Conservation (phyloP, 306 rosid species). For the Mimosa bimucronata region DNA sequence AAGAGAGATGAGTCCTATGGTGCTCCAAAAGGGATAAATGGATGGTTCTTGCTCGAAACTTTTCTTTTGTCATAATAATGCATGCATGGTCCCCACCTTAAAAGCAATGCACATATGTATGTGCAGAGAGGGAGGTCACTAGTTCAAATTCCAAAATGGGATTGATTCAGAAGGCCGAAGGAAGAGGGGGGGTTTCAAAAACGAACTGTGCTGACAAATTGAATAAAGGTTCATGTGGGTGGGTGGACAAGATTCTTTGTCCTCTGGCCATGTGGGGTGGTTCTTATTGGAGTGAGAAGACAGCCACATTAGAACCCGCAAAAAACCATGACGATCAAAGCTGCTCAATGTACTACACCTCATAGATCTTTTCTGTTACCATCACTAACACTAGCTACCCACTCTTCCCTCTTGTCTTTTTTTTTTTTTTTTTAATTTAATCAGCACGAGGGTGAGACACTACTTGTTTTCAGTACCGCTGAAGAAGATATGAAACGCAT, state of each 20-base stretch:
- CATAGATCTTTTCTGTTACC: conserved; percentile 33
- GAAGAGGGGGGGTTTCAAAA: conserved; percentile 21
- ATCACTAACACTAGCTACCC: neutral
- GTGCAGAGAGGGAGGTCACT: conserved; percentile 15
- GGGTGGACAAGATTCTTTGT: conserved; percentile 39
- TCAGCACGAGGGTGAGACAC: neutral
- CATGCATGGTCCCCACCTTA: conserved; percentile 43
- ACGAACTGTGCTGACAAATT: conserved; percentile 32
- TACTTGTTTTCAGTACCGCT: too few relatives aligned
- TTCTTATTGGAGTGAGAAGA: conserved; percentile 29
- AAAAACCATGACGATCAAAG: conserved; percentile 25
- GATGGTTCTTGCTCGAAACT: conserved; percentile 36
- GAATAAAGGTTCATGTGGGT: conserved; percentile 9
- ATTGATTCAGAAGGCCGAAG: conserved; percentile 35
- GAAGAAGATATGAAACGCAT: neutral
- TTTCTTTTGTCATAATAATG: conserved; percentile 24
- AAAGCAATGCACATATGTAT: conserved; percentile 10
- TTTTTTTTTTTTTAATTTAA: neutral
- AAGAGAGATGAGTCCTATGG: neutral
- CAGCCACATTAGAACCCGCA: conserved; percentile 27
- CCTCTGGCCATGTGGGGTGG: conserved; percentile 9
- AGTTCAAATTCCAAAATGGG: conserved; percentile 11
- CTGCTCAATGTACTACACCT: neutral
- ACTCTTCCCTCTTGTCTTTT: neutral
- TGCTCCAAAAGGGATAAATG: conserved; percentile 25